Evolutionary conservation across 352 stramenopile species (phyloP).

Genomic region (Plasmopara muralis): DNA sequence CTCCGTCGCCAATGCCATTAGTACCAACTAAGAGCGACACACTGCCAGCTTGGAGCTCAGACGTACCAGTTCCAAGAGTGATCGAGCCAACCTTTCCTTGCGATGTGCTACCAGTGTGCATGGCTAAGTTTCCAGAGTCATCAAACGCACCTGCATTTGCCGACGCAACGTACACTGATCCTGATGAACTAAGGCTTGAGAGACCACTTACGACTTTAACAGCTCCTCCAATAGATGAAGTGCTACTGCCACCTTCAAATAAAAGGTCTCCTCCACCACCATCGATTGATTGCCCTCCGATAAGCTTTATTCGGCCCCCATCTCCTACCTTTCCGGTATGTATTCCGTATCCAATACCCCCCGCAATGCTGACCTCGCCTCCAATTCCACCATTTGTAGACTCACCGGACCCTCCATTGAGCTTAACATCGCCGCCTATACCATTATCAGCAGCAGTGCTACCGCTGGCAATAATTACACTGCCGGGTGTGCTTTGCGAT

Average conservation of each 20-base stretch:
- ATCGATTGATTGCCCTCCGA: slow-evolving; percentile 35
- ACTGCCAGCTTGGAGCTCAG: slow-evolving; percentile 30
- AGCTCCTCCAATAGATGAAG: slow-evolving; percentile 39
- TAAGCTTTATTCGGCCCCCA: slow-evolving; percentile 28
- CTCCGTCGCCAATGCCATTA: slow-evolving; percentile 43
- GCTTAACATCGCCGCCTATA: slow-evolving; percentile 25
- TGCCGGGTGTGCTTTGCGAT: slow-evolving; percentile 20
- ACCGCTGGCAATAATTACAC: slow-evolving; percentile 31
- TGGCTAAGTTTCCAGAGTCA: slow-evolving; percentile 29
- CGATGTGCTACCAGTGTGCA: slow-evolving; percentile 35
- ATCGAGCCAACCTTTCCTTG: slow-evolving; percentile 36
- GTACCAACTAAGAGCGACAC: slow-evolving; percentile 35
- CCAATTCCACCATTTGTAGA: slow-evolving; percentile 46
- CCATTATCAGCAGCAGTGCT: slow-evolving; percentile 23
- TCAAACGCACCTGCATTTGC: slow-evolving; percentile 32
- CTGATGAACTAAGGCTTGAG: slow-evolving; percentile 42
- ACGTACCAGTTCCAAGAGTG: slow-evolving; percentile 37
- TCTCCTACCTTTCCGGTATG: slow-evolving; percentile 29
- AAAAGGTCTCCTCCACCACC: slow-evolving; percentile 28
- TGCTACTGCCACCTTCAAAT: slow-evolving; percentile 30
- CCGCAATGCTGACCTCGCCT: slow-evolving; percentile 33
- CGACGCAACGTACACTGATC: slow-evolving; percentile 32
- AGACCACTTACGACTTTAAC: slow-evolving; percentile 33
- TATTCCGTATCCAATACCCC: slow-evolving; percentile 29
- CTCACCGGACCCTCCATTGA: slow-evolving; percentile 35